These are phyloP conservation scores for Phytophthora pistaciae DNA, from an alignment of 352 stramenopile genomes.

Conservation along the genomic window DNA sequence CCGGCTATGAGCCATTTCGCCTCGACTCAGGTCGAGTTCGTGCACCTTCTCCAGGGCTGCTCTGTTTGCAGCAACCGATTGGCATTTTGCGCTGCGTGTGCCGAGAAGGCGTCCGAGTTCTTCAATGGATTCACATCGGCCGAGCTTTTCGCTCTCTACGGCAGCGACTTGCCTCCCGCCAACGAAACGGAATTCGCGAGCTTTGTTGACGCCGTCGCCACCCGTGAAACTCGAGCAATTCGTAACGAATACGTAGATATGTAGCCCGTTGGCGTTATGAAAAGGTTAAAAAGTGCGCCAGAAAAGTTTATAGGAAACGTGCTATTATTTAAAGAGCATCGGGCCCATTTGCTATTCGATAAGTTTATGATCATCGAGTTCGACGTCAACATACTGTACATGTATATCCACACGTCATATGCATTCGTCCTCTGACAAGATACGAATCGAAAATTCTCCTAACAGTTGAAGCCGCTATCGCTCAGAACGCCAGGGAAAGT, in stretches of 20 bases:
- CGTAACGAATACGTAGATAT: slow-evolving; percentile 11
- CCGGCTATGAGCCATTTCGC: slow-evolving; percentile 66
- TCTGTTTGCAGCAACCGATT: slow-evolving; percentile 59
- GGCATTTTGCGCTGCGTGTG: slow-evolving; percentile 62
- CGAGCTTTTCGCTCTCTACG: slow-evolving; percentile 69
- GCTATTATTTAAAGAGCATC: no score
- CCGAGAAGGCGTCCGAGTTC: slow-evolving; percentile 64
- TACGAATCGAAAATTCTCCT: background rate
- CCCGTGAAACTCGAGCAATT: slow-evolving; percentile 48
- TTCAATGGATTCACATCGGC: slow-evolving; percentile 60
- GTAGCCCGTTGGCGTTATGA: background rate
- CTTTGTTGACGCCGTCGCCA: slow-evolving; percentile 50
- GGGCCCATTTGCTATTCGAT: no score
- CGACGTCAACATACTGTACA: no score
- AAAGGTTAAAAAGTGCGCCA: background rate
- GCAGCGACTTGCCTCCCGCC: slow-evolving; percentile 58
- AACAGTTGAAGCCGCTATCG: background rate
- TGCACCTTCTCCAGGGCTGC: slow-evolving; percentile 66
- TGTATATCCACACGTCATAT: background rate
- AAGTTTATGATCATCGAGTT: no score
- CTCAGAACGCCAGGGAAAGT: slow-evolving; percentile 6
- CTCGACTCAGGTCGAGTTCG: slow-evolving; percentile 63
- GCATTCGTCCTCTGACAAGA: background rate
- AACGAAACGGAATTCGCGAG: slow-evolving; percentile 52
- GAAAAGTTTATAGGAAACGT: no score